phyloP scores from a whole-genome alignment of 2,329 filamentous ascomycete species.

The Aspergillus neotritici region DNA sequence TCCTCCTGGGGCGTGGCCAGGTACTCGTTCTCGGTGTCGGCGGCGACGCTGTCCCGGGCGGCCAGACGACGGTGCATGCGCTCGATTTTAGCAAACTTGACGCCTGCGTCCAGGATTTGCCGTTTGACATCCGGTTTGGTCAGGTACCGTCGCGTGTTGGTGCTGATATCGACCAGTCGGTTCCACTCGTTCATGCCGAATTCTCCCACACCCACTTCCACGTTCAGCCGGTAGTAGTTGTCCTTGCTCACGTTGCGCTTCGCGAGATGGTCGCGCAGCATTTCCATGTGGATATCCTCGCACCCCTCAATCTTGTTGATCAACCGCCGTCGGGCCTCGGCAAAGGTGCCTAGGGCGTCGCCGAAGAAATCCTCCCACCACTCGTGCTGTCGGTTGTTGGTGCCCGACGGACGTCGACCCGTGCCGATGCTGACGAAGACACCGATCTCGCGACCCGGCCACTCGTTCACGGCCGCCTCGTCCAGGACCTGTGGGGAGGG shows the following conservation, averaged over 20 bases:
- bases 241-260: slow-evolving; percentile 77
- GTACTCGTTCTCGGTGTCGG: slow-evolving; percentile 31
- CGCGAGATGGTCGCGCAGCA: slow-evolving; percentile 71
- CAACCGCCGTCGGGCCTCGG: slow-evolving; percentile 76
- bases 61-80: slow-evolving; percentile 67
- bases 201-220: slow-evolving; percentile 91
- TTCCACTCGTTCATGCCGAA: slow-evolving; percentile 99
- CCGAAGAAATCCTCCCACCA: slow-evolving; percentile 89
- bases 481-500: slow-evolving; percentile 79
- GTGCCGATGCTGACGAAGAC: slow-evolving; percentile 94
- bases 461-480: slow-evolving; percentile 87
- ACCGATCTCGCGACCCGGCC: slow-evolving; percentile 87
- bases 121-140: slow-evolving; percentile 65
- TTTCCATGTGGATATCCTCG: slow-evolving; percentile 80
- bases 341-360: slow-evolving; percentile 72
- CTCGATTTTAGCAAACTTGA: slow-evolving; percentile 77
- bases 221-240: slow-evolving; percentile 94
- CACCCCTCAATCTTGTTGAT: slow-evolving; percentile 94
- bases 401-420: slow-evolving; percentile 71
- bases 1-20: slow-evolving; percentile 27
- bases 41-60: slow-evolving; percentile 20
- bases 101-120: slow-evolving; percentile 69
- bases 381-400: slow-evolving; percentile 61
- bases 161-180: slow-evolving; percentile 89
- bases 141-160: slow-evolving; percentile 80